These are phyloP conservation scores for Mycogone perniciosa DNA, from an alignment of 2,329 filamentous ascomycete species.

Conservation along the genomic window DNA sequence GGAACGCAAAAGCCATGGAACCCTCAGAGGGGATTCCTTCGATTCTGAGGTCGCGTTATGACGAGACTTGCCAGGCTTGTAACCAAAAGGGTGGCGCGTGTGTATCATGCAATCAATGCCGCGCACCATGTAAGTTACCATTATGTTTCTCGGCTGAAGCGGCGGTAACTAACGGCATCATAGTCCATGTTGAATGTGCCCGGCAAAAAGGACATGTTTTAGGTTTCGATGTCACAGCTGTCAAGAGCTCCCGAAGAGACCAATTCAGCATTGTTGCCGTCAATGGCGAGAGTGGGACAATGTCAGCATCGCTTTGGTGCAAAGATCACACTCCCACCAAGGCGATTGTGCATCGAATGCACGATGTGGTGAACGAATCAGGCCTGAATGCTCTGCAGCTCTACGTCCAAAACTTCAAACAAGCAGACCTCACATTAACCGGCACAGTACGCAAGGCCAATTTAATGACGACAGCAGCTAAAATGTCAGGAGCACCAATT, in stretches of 20 bases:
- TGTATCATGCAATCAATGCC: constrained; percentile 72
- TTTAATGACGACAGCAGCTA: constrained; percentile 60
- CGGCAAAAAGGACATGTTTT: constrained; percentile 75
- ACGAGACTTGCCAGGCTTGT: constrained; percentile 78
- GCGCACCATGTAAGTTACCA: constrained; percentile 38
- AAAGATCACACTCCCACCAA: constrained; percentile 75
- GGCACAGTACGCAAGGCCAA: constrained; percentile 92
- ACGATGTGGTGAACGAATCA: constrained; percentile 65
- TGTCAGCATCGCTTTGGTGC: constrained; percentile 86
- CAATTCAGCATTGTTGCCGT: constrained; percentile 73
- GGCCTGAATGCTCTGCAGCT: constrained; percentile 77
- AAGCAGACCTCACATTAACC: constrained; percentile 83
- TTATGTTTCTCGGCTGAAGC: background rate
- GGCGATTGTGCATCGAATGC: constrained; percentile 68
- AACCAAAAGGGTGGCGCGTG: constrained; percentile 71
- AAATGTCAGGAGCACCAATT: constrained; percentile 35
- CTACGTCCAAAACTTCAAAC: constrained; percentile 85
- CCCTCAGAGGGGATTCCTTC: constrained; percentile 86
- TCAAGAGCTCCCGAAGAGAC: constrained; percentile 83
- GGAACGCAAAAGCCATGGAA: constrained; percentile 72
- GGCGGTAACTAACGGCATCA: constrained; percentile 8
- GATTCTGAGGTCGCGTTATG: constrained; percentile 66
- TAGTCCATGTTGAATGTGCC: constrained; percentile 77
- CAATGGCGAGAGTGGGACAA: constrained; percentile 72
- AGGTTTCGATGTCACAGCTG: constrained; percentile 83